A percentile compares a stretch with the other conserved stretches of the same genome.
Conservation (phyloP, 228 moss, liverwort and hornwort species). For the Sphagnum magellanicum region DNA sequence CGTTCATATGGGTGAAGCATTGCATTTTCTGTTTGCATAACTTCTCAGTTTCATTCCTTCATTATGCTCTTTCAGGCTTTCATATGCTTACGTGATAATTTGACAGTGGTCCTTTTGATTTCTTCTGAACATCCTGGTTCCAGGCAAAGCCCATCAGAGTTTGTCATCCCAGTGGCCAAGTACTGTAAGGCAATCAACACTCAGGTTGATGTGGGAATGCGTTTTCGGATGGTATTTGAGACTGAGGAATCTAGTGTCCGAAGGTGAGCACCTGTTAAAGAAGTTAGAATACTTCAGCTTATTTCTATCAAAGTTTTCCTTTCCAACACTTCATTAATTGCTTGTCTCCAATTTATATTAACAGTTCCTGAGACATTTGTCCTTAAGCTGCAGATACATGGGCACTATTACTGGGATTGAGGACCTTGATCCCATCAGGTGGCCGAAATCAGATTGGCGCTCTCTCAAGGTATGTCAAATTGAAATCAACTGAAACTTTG, state of each 20-base stretch:
- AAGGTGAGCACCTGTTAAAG: slow-evolving; percentile 35
- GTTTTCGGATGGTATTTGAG: slow-evolving; percentile 98
- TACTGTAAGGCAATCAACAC: slow-evolving; percentile 84
- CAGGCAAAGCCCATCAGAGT: slow-evolving; percentile 98
- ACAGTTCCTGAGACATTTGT: not conserved
- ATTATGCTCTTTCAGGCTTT: too few species aligned
- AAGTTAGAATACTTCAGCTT: too few species aligned
- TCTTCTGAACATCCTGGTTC: not conserved
- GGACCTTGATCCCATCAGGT: slow-evolving; percentile 80
- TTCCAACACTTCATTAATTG: too few species aligned
- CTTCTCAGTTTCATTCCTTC: too few species aligned
- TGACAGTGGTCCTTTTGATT: too few species aligned
- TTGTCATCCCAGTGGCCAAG: slow-evolving; percentile 85
- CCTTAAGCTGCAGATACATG: slow-evolving; percentile 68
- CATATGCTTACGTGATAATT: too few species aligned
- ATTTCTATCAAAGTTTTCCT: too few species aligned
- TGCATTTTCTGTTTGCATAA: too few species aligned
- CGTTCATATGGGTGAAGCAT: too few species aligned
- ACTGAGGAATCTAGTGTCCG: slow-evolving; percentile 95
- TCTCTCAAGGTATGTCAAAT: slow-evolving; percentile 66
- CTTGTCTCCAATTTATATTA: too few species aligned
- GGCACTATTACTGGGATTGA: slow-evolving; percentile 91
- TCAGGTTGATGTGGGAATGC: slow-evolving; percentile 94
- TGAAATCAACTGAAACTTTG: too few species aligned
- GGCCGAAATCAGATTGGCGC: slow-evolving; percentile 95